Conservation (phyloP, 768 basidiomycete genomes). For the Suillus clintonianus region DNA sequence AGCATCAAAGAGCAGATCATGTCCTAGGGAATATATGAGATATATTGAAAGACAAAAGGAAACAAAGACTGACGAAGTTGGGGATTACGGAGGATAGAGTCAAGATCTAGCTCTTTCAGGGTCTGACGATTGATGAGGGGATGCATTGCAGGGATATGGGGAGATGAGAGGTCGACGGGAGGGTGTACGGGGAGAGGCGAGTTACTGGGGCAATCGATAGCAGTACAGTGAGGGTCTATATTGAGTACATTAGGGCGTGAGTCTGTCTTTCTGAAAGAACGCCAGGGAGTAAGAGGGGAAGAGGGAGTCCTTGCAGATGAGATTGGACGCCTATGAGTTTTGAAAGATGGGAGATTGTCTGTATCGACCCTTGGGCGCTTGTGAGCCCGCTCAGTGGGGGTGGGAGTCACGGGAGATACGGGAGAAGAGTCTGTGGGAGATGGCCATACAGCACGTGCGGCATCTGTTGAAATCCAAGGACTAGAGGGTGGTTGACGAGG, state of each 20-base stretch:
- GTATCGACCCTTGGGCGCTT: conserved; percentile 36
- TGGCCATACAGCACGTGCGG: conserved; percentile 39
- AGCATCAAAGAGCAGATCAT: conserved; percentile 88
- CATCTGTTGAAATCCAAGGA: conserved; percentile 32
- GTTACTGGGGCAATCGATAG: conserved; percentile 17
- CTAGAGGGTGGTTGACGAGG: conserved; percentile 39
- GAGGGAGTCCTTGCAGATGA: conserved; percentile 15
- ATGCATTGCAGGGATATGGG: conserved; percentile 65
- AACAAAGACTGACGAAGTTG: conserved; percentile 73
- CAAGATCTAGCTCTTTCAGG: conserved; percentile 82
- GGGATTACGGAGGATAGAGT: conserved; percentile 84
- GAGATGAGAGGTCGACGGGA: conserved; percentile 42
- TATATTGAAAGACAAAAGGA: not conserved
- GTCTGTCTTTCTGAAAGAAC: conserved; percentile 20
- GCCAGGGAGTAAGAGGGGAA: conserved; percentile 31
- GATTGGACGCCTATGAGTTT: conserved; percentile 14
- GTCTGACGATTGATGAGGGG: conserved; percentile 85
- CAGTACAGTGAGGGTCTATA: conserved; percentile 26
- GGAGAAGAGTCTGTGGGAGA: conserved; percentile 32
- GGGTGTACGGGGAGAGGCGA: conserved; percentile 29
- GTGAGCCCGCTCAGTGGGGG: conserved; percentile 20
- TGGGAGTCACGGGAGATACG: conserved; percentile 44
- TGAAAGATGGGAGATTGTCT: conserved; percentile 11
- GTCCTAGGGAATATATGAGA: conserved; percentile 48
- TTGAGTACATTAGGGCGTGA: conserved; percentile 14